These are phyloP conservation scores for Phialocephala sp. DNA, from an alignment of 2,329 filamentous ascomycete genomes.

Conservation along the genomic window DNA sequence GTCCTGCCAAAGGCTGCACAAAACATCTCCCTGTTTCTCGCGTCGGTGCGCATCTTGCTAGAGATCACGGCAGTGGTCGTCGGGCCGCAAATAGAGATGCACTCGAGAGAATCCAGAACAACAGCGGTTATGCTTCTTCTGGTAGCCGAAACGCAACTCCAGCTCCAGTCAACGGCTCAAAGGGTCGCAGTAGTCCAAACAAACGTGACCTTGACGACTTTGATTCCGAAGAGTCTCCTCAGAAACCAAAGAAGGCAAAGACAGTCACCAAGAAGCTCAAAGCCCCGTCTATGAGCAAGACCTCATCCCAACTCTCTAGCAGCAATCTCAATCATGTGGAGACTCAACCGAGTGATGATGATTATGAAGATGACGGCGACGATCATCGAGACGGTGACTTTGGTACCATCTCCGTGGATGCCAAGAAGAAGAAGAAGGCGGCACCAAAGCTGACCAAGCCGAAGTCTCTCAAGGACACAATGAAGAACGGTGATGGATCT, in stretches of 20 bases:
- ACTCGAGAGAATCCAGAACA: slow-evolving; percentile 54
- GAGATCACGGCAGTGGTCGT: slow-evolving; percentile 69
- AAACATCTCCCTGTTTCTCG: slow-evolving; percentile 68
- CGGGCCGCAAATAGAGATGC: slow-evolving; percentile 67
- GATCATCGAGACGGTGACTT: slow-evolving; percentile 40
- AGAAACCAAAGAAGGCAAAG: slow-evolving; percentile 42
- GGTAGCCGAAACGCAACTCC: slow-evolving; percentile 69
- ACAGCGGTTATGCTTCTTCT: slow-evolving; percentile 58
- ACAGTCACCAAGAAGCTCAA: slow-evolving; percentile 34
- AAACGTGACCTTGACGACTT: slow-evolving; percentile 42
- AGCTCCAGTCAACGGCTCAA: slow-evolving; percentile 46
- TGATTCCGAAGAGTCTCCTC: slow-evolving; percentile 40
- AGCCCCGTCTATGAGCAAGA: slow-evolving; percentile 30
- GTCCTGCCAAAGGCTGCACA: slow-evolving; percentile 64
- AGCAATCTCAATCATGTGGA: slow-evolving; percentile 33
- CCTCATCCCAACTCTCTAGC: slow-evolving; percentile 23
- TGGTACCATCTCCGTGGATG: slow-evolving; percentile 33
- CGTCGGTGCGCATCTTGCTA: slow-evolving; percentile 72
- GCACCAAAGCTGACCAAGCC: slow-evolving; percentile 28
- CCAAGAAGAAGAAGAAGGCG: slow-evolving; percentile 36
- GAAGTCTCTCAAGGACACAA: slow-evolving; percentile 14
- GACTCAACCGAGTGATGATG: slow-evolving; percentile 25
- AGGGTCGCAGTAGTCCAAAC: slow-evolving; percentile 38
- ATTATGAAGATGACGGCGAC: slow-evolving; percentile 33
- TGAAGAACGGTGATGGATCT: slow-evolving; percentile 20